phyloP scores from a whole-genome alignment of 176 grass and related monocot species.

The Urochloa ruziziensis region DNA sequence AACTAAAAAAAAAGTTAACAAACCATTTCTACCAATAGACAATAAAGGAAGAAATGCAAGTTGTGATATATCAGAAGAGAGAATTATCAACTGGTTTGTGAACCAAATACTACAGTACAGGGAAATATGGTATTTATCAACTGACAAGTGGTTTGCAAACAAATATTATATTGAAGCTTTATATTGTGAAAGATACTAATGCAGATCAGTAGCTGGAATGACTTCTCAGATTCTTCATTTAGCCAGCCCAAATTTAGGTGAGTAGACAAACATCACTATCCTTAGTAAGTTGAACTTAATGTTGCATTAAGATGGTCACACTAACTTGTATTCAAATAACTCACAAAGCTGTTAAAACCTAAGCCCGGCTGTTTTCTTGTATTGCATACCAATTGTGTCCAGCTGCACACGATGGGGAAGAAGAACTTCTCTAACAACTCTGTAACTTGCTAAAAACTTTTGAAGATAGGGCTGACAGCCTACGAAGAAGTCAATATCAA shows the following conservation, averaged over 20 bases:
- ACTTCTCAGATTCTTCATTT: neutral
- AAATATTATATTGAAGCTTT: neutral
- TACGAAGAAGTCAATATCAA: neutral
- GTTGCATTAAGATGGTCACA: neutral
- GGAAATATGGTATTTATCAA: neutral
- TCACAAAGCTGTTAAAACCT: neutral
- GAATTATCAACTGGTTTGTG: neutral
- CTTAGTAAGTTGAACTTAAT: neutral
- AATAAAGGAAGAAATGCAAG: constrained; percentile 15
- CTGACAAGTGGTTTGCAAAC: neutral
- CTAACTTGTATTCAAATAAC: neutral
- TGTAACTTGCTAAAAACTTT: neutral
- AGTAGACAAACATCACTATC: neutral
- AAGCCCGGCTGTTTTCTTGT: neutral
- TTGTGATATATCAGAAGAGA: constrained; percentile 3
- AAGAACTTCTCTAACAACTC: neutral
- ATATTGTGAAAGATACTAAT: neutral
- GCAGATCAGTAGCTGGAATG: neutral
- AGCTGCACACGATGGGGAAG: neutral
- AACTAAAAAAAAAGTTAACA: neutral
- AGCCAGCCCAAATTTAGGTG: neutral
- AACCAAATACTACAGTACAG: neutral
- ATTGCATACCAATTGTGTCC: neutral
- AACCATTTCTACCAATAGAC: neutral
- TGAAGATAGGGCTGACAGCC: neutral